These are phyloP conservation scores for Aphanocladium album DNA, from an alignment of 2,329 filamentous ascomycete genomes.

Conservation along the genomic window DNA sequence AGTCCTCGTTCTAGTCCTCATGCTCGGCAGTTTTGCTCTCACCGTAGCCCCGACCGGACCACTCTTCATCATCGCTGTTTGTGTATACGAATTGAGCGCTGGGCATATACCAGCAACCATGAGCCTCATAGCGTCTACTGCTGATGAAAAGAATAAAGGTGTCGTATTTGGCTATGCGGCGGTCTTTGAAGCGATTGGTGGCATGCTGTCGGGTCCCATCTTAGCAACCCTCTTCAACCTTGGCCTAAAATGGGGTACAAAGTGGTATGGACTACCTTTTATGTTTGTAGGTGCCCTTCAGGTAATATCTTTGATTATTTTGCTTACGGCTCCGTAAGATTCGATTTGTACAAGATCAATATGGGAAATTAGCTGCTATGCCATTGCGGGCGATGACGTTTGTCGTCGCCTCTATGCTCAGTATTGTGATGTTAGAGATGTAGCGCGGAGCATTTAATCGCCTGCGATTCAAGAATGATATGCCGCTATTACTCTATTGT, in stretches of 20 bases:
- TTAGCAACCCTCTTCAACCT: not conserved
- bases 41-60: not conserved
- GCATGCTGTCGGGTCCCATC: not conserved
- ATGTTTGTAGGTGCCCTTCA: not conserved
- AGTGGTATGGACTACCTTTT: not conserved
- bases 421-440: no score
- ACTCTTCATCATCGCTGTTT: not conserved
- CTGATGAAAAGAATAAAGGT: not conserved
- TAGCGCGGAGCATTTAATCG: no score
- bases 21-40: not conserved
- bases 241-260: not conserved
- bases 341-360: no score
- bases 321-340: not conserved
- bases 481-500: no score
- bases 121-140: not conserved
- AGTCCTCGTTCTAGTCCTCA: not conserved
- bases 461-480: no score
- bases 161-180: not conserved
- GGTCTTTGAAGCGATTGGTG: not conserved
- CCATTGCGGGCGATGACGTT: no score
- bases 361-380: no score
- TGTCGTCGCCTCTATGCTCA: no score
- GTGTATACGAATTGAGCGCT: not conserved
- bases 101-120: not conserved
- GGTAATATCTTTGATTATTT: not conserved